Evolutionary conservation across 495 filamentous ascomycete genomes (phyloP), one percentile per base, ranked within the genome.

Genomic region (Podospora didyma): DNA sequence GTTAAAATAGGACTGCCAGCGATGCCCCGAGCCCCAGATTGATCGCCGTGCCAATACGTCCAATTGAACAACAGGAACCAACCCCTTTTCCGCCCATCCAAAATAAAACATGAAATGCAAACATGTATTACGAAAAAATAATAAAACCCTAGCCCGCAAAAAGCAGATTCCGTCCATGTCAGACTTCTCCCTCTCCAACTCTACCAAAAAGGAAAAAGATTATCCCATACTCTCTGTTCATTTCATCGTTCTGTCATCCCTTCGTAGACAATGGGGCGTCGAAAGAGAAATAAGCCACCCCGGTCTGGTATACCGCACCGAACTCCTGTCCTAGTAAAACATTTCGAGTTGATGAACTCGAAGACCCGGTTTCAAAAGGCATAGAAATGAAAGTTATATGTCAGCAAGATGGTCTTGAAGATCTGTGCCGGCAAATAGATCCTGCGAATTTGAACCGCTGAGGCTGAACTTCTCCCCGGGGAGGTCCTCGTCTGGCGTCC

Each of bases 401-500:
- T 60, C 57, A 1, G 48, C 52, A 28, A 58, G 23, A 21, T 62
- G 54, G 39, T 63, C 59, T 23, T 64, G 63, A 26, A 67, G 48
- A 34, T 70, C 63, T 19, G 67, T 54, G 19, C 58, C 67, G 2
- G 58, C 62, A 34, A 74, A 69, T 31, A 70, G 46, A 26, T 70
- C 62, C 17, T 66, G 65, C n/a, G 46, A 47, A 5, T 62, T 55
- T 12, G 57, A 58, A 1, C 58, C 60, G 0, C 65, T 60, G 41
- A 77, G 80, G 14, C 69, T 71, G 57, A 78, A 85, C 62, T 83
- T 85, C 16, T 75, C 75, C 21, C 77, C 71, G 1, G 76, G 69
- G 41, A 82, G 76, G 14, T 84, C 80, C 53, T 84, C 82, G 20
- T 86, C 83, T 4, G 82, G 80, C 9, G 82, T 80, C 54, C 77